Base-by-base conservation (phyloP, 495 filamentous ascomycete species). In the Podospora appendiculata region DNA sequence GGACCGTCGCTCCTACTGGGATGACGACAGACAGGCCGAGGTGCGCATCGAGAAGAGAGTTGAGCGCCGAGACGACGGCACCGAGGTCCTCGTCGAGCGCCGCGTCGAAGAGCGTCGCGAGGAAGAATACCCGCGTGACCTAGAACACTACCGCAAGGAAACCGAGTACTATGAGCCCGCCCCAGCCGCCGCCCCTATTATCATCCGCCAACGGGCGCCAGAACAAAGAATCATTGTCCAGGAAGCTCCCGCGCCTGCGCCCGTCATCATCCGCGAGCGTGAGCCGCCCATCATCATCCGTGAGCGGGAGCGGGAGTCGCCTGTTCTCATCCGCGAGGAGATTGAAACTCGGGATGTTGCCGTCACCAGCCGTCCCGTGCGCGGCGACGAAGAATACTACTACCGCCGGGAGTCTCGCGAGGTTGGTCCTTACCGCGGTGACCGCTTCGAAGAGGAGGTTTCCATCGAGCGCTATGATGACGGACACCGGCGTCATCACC, bases 211-310 rank as follows among this genome's bases (percentile, higher is more conserved):
- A 52, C 64, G 72, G 40, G 64, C 69, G 38, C 70, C 69, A 42
- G 80, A 89, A 59, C 83, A 88, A 58, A 80, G 79, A 61, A 80
- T 91, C 70, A 85, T 90, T 59, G 76, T 90, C 54, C 79, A 86
- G 63, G 83, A 90, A 73, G 77, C 79, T 5, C 82, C 84, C 8
- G 45, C 64, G n/a, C 83, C 80, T 45, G 73, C 81, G 44, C 83
- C 83, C 8, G 73, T 89, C 52, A 81, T 90, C 47, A 61, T 87
- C 39, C 79, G 77, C 35, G 74, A 77, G 25, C 25, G 25, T 5
- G 25, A 25, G 25, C 25, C 81, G 44, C 83, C 83, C 8, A 72
- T 89, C 51, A 81, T 90, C 46, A 61, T 87, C 39, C 79, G 77
- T 34, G 74, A 77, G 25, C 82, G 85, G 53, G 58, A 68, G 25